Percentiles rank a stretch among this genome's conserved stretches.
phyloP scores from a whole-genome alignment of 169 alveolate species.

The Amoebophrya sp. region DNA sequence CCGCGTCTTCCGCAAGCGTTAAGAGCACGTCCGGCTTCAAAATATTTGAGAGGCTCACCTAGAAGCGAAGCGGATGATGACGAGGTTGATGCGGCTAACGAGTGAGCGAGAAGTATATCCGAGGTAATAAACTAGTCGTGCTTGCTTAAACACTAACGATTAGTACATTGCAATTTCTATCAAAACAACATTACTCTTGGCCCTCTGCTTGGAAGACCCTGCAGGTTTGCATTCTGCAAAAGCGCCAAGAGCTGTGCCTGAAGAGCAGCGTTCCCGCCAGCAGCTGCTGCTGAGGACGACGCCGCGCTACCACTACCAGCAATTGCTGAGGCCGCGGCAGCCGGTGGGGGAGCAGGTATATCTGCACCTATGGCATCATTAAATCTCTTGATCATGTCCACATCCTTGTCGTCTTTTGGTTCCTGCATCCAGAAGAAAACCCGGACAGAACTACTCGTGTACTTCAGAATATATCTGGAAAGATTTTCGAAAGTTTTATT shows the following conservation, averaged over 20 bases:
- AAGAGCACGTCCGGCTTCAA: not conserved
- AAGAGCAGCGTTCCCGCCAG: not conserved
- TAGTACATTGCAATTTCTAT: too few relatives aligned
- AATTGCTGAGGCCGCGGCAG: not conserved
- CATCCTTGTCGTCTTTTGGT: conserved; percentile 12
- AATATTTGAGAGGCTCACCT: not conserved
- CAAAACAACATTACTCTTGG: not conserved
- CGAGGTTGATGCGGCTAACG: too few relatives aligned
- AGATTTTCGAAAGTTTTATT: not conserved
- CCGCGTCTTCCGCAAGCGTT: not conserved
- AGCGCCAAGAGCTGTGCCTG: not conserved
- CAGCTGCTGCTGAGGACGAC: not conserved
- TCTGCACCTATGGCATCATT: not conserved
- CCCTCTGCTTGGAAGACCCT: too few relatives aligned
- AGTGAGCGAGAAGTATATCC: too few relatives aligned
- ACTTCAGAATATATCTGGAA: not conserved
- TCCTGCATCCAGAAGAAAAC: conserved; percentile 14
- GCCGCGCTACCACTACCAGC: not conserved
- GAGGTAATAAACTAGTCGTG: too few relatives aligned
- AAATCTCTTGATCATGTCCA: not conserved
- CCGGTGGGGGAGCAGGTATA: not conserved
- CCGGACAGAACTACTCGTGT: not conserved
- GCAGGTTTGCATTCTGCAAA: not conserved
- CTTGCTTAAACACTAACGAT: too few relatives aligned
- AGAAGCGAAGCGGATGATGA: too few relatives aligned